A percentile compares a stretch with the other conserved stretches of the same genome.
Evolutionary conservation across 345 rosid species (phyloP).

Genomic region (Cardiospermum halicacabum): DNA sequence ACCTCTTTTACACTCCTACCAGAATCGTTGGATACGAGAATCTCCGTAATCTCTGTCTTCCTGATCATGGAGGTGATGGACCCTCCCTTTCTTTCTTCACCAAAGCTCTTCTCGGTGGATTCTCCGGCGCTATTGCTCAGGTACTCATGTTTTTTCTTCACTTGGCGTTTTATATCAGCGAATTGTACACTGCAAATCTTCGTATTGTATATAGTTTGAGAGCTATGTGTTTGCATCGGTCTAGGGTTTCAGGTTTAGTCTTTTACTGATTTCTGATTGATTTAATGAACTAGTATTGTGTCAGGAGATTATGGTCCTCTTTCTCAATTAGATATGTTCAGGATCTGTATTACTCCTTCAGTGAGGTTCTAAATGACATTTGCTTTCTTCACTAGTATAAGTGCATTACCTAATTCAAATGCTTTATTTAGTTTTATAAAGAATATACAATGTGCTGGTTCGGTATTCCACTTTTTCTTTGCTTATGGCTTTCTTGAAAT

Average conservation of each 20-base stretch:
- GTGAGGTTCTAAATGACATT: not conserved
- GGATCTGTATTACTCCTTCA: not conserved
- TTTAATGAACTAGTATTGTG: not conserved
- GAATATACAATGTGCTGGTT: not conserved
- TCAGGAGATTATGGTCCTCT: no score
- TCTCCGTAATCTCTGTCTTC: slow-evolving; percentile 40
- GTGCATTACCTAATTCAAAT: not conserved
- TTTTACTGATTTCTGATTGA: not conserved
- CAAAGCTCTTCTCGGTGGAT: slow-evolving; percentile 67
- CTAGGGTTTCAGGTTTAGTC: not conserved
- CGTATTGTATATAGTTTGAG: not conserved
- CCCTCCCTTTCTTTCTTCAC: slow-evolving; percentile 50
- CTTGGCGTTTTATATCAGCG: no score
- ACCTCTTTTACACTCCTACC: slow-evolving; percentile 74
- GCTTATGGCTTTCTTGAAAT: not conserved
- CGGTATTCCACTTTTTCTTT: not conserved
- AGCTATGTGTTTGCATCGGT: not conserved
- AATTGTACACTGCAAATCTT: no score
- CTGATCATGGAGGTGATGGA: slow-evolving; percentile 21
- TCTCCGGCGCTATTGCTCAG: slow-evolving; percentile 87
- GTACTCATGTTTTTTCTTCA: slow-evolving; percentile 24
- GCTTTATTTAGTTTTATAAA: not conserved
- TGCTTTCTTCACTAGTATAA: not conserved
- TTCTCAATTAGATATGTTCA: not conserved
- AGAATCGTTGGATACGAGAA: slow-evolving; percentile 82